Base-by-base conservation (phyloP, 2,329 filamentous ascomycete species). In the Aspergillus sp. region DNA sequence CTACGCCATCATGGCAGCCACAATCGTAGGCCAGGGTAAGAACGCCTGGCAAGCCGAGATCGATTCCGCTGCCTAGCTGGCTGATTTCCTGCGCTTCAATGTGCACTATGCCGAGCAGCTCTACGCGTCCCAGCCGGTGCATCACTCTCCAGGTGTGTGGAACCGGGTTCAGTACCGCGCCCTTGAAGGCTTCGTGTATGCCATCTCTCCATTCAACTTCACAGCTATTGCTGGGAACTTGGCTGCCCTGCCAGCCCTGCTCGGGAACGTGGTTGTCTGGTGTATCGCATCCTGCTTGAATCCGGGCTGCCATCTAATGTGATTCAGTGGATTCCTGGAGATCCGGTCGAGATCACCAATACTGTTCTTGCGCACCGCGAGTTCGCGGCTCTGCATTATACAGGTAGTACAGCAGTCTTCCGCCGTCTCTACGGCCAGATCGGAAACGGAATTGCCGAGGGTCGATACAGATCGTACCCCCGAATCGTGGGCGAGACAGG, bases 41-140 rank as follows among this genome's bases (percentile, higher is more conserved):
- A 98, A 97, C 74, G 91, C 91, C 47, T 98, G 92, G 92, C 93
- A 99, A 78, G 93, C 95, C 15, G 93, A 99, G 82, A 98, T 98
- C 63, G 93, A 98, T 75, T 85, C 93, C 40, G 93, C 93, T n/a
- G 93, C 93, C 8, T 93, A 99, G 82, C 79, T 96, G 67, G 89
- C 86, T 66, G 93, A 99, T 74, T 98, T 98, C 78, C 80, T 98
- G 73, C 86, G 91, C 72, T 81, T 97, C 81, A 95, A 95, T 71
- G 93, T 97, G 52, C 86, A 93, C 74, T 97, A 95, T 71, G 93
- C 93, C 31, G 89, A 96, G 78, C 90, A 97, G 73, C 80, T 96
- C 55, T 96, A 97, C 74, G 85, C 85, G 39, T 87, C 91, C 72
- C 95, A 99, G 77, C 93, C 93, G 14, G 83, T 82, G 52, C 91